Evolutionary conservation across 2,329 filamentous ascomycete genomes (phyloP).

Genomic region (Fusarium sp.): DNA sequence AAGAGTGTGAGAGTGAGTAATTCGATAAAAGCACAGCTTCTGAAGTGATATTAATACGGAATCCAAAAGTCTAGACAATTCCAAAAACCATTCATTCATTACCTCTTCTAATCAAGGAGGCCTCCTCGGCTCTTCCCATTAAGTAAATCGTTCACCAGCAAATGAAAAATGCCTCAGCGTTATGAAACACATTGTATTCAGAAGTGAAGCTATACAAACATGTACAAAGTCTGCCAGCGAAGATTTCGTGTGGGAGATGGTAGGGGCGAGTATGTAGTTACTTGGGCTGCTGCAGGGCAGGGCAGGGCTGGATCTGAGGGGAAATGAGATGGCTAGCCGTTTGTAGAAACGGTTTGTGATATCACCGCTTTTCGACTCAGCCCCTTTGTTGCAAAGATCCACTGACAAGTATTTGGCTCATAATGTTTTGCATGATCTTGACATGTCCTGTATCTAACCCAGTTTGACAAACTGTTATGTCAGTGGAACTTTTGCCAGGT

Average conservation of each 20-base stretch:
- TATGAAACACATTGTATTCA: constrained; percentile 28
- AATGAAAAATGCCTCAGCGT: constrained; percentile 32
- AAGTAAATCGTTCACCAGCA: not conserved
- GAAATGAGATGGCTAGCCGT: constrained; percentile 33
- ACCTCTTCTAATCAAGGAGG: constrained; percentile 3
- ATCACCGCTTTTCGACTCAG: constrained; percentile 27
- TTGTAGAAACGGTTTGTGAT: constrained; percentile 18
- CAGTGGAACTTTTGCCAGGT: constrained; percentile 28
- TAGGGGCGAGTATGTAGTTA: constrained; percentile 28
- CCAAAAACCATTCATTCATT: not conserved
- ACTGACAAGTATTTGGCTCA: constrained; percentile 27
- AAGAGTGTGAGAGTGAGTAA: not conserved
- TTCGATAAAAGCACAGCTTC: not conserved
- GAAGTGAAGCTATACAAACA: constrained; percentile 35
- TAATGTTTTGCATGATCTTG: constrained; percentile 14
- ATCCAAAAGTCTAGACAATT: constrained; percentile 24
- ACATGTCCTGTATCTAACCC: constrained; percentile 22
- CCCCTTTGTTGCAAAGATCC: constrained; percentile 3
- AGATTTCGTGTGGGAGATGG: constrained; percentile 34
- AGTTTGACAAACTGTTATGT: constrained; percentile 18
- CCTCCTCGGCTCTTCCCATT: constrained; percentile 20
- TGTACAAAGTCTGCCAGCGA: constrained; percentile 28
- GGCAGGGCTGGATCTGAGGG: constrained; percentile 3
- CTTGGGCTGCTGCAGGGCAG: constrained; percentile 23
- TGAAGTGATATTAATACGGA: constrained; percentile 17